Base-by-base conservation (phyloP, 768 basidiomycete genomes). In the Exsudoporus frostii region DNA sequence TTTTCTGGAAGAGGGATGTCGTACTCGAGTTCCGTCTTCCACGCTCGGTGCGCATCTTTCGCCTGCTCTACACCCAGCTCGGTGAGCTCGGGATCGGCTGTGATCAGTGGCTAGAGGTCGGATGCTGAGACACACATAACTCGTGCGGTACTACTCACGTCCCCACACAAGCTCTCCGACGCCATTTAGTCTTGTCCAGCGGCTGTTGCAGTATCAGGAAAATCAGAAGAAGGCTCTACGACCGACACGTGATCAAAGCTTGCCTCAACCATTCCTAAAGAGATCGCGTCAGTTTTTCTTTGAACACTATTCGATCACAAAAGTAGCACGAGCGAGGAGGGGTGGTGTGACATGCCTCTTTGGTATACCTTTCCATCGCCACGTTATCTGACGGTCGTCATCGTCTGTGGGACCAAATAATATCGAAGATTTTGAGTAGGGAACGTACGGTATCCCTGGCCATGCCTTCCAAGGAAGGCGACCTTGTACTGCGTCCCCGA, bases 161-260 rank as follows among this genome's bases (percentile, higher is more conserved):
- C 89, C 89, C 90, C 90, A 92, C 10, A 71, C 71, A 8, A 88
- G 65, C 43, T 84, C 79, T 17, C 75, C 85, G 54, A 91, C 84
- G 2, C 83, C 83, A 34, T 84, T 70, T 1, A 81, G 65, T 62
- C 74, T 83, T 0, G 82, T 73, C 82, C 82, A 89, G 58, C 81
- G 89, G 57, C 83, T 84, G 45, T 5, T 45, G 14, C 11, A 27
- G 22, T 22, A 19, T 20, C 45, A 3, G 41, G 22, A 25, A 6
- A 24, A 37, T 53, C 22, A 42, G 53, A 54, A 54, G 11, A 48
- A 15, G 10, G n/a, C 14, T 15, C 14, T 11, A 40, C 19, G 14
- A 34, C 7, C 24, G 40, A 42, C 33, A 11, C 20, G 27, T 17
- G 47, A 54, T 36, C 32, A 50, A 50, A 22, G 69, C 78, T 60